Conservation (phyloP, 495 filamentous ascomycete genomes). For the Trichoderma erinaceum region DNA sequence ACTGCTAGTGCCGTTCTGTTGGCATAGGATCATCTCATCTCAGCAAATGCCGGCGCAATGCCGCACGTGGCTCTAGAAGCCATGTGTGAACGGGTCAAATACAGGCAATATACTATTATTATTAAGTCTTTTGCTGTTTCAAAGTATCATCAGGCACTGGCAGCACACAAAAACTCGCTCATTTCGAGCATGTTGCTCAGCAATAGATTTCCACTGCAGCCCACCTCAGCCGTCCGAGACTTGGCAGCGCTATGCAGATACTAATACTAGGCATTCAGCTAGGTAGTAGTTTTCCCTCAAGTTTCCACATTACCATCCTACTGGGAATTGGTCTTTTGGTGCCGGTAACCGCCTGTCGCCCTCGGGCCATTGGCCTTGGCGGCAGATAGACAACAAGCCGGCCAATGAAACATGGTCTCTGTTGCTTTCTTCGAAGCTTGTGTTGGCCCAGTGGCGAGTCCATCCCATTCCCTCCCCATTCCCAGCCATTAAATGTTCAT, state of each 20-base stretch:
- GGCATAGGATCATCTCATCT: background rate
- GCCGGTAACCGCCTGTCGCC: background rate
- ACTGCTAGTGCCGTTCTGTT: no score
- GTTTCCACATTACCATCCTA: background rate
- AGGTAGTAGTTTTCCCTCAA: background rate
- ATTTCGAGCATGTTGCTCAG: background rate
- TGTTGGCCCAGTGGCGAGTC: background rate
- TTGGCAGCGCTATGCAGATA: background rate
- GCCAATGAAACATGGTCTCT: background rate
- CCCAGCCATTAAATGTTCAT: background rate
- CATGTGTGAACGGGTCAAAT: background rate
- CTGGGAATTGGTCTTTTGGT: background rate
- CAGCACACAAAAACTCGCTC: background rate
- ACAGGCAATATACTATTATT: background rate
- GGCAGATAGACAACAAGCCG: background rate
- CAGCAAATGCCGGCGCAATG: background rate
- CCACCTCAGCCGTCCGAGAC: background rate
- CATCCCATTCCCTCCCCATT: background rate
- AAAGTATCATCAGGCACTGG: background rate
- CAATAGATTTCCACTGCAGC: background rate
- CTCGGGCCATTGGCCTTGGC: background rate
- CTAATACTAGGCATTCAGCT: background rate
- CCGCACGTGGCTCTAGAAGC: background rate
- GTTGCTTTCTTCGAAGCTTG: background rate
- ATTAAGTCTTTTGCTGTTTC: background rate